phyloP scores from a whole-genome alignment of 1,284 basidiomycete genomes.

The Agaricales sp. region DNA sequence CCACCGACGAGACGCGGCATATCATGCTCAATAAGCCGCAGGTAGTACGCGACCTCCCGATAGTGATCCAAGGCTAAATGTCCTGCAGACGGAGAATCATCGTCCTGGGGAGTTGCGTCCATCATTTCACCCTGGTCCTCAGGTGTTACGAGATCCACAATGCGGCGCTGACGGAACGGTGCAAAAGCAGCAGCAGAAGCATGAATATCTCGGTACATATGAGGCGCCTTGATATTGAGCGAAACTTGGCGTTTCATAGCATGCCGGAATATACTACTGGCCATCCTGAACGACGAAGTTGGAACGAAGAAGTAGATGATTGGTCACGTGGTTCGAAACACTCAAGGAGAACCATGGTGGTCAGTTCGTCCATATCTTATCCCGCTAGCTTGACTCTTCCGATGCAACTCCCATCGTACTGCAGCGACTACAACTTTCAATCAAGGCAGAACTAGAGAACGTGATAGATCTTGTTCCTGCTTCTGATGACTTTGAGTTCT shows the following conservation, averaged over 20 bases:
- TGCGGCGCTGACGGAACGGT: background rate
- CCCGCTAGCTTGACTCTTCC: slow-evolving; percentile 1
- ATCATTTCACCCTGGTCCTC: slow-evolving; percentile 1
- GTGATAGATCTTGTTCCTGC: slow-evolving; percentile 58
- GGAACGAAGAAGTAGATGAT: background rate
- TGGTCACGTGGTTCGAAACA: background rate
- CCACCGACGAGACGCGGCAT: slow-evolving; percentile 73
- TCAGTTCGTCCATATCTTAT: background rate
- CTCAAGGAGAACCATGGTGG: background rate
- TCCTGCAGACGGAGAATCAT: slow-evolving; percentile 58
- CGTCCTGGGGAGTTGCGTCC: slow-evolving; percentile 33
- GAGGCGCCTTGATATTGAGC: background rate
- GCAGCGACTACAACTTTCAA: slow-evolving; percentile 51
- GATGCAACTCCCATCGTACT: slow-evolving; percentile 13
- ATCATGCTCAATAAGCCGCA: slow-evolving; percentile 78
- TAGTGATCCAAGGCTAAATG: slow-evolving; percentile 64
- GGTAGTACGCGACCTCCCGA: slow-evolving; percentile 59
- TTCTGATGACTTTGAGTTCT: slow-evolving; percentile 61
- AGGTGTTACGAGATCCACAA: background rate
- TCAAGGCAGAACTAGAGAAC: slow-evolving; percentile 71
- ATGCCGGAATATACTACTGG: background rate
- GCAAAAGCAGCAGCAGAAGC: background rate
- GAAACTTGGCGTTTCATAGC: slow-evolving; percentile 1
- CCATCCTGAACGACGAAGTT: background rate
- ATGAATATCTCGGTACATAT: background rate